These are phyloP conservation scores for Alternaria novae-zelandiae DNA, from an alignment of 2,329 filamentous ascomycete species.

Conservation along the genomic window DNA sequence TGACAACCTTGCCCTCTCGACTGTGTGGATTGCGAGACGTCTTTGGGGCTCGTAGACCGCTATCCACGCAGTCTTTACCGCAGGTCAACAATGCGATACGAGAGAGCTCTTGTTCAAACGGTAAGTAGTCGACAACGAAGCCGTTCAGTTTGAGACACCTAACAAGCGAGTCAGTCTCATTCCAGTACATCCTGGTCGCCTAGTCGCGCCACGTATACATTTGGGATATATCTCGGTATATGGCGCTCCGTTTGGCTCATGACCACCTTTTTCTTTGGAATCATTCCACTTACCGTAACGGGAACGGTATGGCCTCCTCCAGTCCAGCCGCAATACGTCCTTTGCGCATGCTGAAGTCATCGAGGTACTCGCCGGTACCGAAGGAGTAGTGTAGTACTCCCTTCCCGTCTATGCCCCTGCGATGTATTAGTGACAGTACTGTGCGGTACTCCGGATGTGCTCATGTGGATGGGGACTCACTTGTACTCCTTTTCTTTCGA, in stretches of 20 bases:
- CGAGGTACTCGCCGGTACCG: conserved; percentile 45
- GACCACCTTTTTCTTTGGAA: too few species aligned
- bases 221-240: background rate
- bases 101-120: conserved; percentile 37
- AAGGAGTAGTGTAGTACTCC: conserved; percentile 34
- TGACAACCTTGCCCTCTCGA: conserved; percentile 23
- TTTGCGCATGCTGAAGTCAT: conserved; percentile 39
- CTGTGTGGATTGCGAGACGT: conserved; percentile 16
- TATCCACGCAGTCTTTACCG: conserved; percentile 36
- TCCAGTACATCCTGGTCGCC: background rate
- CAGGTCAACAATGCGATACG: conserved; percentile 30
- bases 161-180: background rate
- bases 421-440: background rate
- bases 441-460: background rate
- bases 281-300: conserved; percentile 20
- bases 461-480: conserved; percentile 11
- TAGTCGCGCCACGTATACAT: background rate
- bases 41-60: conserved; percentile 35
- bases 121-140: conserved; percentile 43
- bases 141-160: conserved; percentile 40
- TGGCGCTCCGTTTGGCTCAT: background rate
- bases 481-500: conserved; percentile 30
- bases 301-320: conserved; percentile 29
- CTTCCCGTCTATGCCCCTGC: conserved; percentile 37
- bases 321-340: conserved; percentile 36